Evolutionary conservation across 352 stramenopile species (phyloP), one percentile per base, ranked within the genome.

Genomic region (Phytophthora aleatoria): DNA sequence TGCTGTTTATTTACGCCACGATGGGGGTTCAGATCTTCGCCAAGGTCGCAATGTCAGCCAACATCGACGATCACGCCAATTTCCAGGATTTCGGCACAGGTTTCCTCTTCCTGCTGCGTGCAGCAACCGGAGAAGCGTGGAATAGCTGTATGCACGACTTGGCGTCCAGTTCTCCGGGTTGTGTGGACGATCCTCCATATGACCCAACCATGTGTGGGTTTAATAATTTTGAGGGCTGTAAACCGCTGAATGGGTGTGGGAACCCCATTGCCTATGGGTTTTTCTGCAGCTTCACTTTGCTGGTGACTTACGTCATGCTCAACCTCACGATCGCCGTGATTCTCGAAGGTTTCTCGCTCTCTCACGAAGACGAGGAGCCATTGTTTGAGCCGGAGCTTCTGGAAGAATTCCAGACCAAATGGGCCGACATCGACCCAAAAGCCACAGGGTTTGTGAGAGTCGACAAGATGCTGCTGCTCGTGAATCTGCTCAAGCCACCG

Each of bases 241-340:
- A 70, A 5, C 81, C 85, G 1, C 50, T 96, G 9, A 88, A 91
- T 61, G 91, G 90, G 4, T 97, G 93, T 57, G 85, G 86, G 11
- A 92, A 74, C 50, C 60, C 72, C 15, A 54, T 85, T 31, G 74
- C 87, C 7, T 94, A 77, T 57, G 53, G 67, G 0, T 96, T 94
- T 67, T 92, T 92, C 58, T 90, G 81, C 61, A 60, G 76, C 4
- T 98, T 98, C 61, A 97, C 90, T 12, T 58, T 98, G 53, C 77
- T 98, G n/a, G 81, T 98, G 33, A 97, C 85, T 11, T 98, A 95
- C 58, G 83, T 98, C 11, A 91, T 98, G 71, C 79, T 98, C 24
- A 98, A 98, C 59, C 74, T 98, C 49, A 98, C 96, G 45, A 97
- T 98, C 28, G 94, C 90, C 28, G 89, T 98, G 28, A 96, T 98